Evolutionary conservation across 495 filamentous ascomycete genomes (phyloP).

Genomic region (Clohesyomyces aquaticus): DNA sequence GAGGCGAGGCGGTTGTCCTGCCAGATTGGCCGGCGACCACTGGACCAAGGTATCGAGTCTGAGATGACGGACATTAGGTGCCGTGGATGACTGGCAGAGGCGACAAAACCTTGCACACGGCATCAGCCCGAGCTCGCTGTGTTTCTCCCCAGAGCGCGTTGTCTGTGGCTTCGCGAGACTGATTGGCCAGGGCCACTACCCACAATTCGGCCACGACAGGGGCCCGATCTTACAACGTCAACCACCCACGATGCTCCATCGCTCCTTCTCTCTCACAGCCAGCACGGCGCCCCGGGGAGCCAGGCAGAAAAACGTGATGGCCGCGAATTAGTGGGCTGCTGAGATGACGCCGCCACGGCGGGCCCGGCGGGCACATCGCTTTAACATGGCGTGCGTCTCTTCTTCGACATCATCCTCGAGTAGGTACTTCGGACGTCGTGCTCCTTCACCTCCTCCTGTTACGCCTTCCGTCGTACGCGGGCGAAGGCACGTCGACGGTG

Average conservation of each 20-base stretch:
- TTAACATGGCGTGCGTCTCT: not conserved
- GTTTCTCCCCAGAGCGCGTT: constrained; percentile 3
- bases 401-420: constrained; percentile 6
- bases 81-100: constrained; percentile 4
- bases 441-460: not conserved
- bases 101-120: not conserved
- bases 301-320: constrained; percentile 2
- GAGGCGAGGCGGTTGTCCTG: constrained; percentile 25
- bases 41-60: not conserved
- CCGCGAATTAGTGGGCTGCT: constrained; percentile 23
- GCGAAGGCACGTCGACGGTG: not conserved
- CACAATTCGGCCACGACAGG: constrained; percentile 13
- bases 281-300: not conserved
- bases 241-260: constrained; percentile 31
- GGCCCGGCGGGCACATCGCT: constrained; percentile 6
- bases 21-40: constrained; percentile 18
- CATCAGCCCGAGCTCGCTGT: constrained; percentile 10
- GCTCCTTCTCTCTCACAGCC: constrained; percentile 17
- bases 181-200: constrained; percentile 16
- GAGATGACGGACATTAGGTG: constrained; percentile 34
- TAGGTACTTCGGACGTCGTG: not conserved
- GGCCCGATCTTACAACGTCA: constrained; percentile 20
- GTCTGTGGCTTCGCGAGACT: not conserved
- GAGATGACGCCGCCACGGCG: constrained; percentile 25
- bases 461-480: not conserved